phyloP scores from a whole-genome alignment of 2,329 filamentous ascomycete species.

The Macrophomina pseudophaseolina region DNA sequence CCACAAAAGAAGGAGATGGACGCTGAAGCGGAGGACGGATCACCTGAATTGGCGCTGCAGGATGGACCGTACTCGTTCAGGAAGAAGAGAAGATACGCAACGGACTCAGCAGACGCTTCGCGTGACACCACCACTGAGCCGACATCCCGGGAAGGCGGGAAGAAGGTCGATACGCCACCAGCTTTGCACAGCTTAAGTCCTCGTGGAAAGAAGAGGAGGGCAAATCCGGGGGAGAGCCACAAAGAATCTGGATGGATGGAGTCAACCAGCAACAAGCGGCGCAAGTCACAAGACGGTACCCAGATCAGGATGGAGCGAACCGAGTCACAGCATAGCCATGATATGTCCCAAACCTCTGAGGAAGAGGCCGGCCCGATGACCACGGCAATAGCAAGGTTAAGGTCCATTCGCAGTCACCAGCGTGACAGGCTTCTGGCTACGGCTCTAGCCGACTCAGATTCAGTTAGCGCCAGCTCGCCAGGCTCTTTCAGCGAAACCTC shows the following conservation, averaged over 20 bases:
- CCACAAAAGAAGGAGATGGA: slow-evolving; percentile 39
- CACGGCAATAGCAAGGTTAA: slow-evolving; percentile 29
- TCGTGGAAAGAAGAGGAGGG: slow-evolving; percentile 6
- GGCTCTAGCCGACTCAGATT: slow-evolving; percentile 34
- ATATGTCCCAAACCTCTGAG: slow-evolving; percentile 25
- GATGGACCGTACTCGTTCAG: slow-evolving; percentile 29
- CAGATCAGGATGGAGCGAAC: slow-evolving; percentile 39
- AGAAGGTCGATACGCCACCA: slow-evolving; percentile 5
- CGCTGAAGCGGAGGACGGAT: slow-evolving; percentile 29
- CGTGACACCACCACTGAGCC: slow-evolving; percentile 20
- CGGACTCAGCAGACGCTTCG: slow-evolving; percentile 31
- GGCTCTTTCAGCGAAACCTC: slow-evolving; percentile 33
- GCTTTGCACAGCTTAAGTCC: background rate
- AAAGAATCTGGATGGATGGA: background rate
- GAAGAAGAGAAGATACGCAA: slow-evolving; percentile 38
- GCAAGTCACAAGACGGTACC: background rate
- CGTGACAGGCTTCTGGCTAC: slow-evolving; percentile 39
- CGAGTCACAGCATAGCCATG: slow-evolving; percentile 38
- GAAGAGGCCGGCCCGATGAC: slow-evolving; percentile 4
- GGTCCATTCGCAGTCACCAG: slow-evolving; percentile 40
- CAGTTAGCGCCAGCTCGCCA: slow-evolving; percentile 18
- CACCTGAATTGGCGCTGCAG: background rate
- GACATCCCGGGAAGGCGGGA: background rate
- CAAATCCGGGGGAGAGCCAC: background rate
- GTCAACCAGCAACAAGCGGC: background rate